Evolutionary conservation across 2,329 filamentous ascomycete genomes (phyloP), one percentile per base, ranked within the genome.

Genomic region (Coniochaeta sp.): DNA sequence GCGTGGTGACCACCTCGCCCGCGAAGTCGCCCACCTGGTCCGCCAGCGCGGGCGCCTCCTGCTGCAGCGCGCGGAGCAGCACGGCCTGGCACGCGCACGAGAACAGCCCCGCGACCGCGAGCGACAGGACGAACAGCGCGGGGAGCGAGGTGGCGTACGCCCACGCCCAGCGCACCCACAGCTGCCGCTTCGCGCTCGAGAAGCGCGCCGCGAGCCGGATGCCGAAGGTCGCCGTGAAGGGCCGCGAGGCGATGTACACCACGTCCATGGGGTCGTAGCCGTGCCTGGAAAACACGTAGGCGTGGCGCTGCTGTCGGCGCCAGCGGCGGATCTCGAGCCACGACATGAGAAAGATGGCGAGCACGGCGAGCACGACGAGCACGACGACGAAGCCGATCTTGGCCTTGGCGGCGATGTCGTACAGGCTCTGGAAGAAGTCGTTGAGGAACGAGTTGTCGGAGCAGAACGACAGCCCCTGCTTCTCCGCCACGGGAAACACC

Each of bases 91-190:
- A 95, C 38, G 93, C 78, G 72, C 91, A 96, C 26, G 89, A 86
- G 67, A 96, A 84, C 54, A 96, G 82, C 3, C 92, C 92, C 1
- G 92, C 91, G 10, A 96, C 69, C 10, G 89, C 93, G 44, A 97
- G 85, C 5, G 89, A 88, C 7, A 97, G 81, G 6, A 97, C 84
- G 68, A 97, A 93, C n/a, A 97, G 78, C 19, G 92, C 93, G 0
- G 91, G 85, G 0, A 89, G 76, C 0, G 92, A 92, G 0, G 92
- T 96, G n/a, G 87, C 87, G 71, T 97, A 97, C 9, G 93, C 90
- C 63, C 95, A 79, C 58, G 86, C 85, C 92, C 93, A 97, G 63
- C 93, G 86, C 10, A 87, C 81, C 47, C 96, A 81, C 54, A 90
- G 83, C 72, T 91, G 88, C 58, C 84, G 82, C 65, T 88, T 75